Conservation (phyloP, 352 stramenopile species). For the Saprolegnia parasitica region DNA sequence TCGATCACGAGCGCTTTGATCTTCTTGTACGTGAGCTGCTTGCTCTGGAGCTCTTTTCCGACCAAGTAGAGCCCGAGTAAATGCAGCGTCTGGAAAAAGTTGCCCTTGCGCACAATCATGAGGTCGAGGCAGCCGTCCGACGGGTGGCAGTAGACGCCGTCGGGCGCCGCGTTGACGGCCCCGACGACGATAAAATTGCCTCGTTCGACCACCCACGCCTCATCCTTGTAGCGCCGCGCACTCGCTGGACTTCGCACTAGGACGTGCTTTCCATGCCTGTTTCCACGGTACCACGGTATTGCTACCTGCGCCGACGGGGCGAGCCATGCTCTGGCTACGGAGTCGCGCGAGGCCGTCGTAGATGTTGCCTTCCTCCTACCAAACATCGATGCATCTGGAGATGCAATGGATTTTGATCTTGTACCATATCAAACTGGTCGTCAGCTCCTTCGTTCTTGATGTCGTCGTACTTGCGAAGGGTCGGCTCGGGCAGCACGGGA, state of each 20-base stretch:
- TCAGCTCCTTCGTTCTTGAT: conserved; percentile 64
- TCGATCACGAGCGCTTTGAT: conserved; percentile 70
- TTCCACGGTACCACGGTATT: no score
- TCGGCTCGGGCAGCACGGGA: conserved; percentile 54
- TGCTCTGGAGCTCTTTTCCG: conserved; percentile 65
- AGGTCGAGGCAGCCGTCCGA: conserved; percentile 76
- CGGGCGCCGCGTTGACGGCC: conserved; percentile 63
- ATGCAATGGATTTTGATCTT: no score
- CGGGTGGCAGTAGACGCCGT: conserved; percentile 64
- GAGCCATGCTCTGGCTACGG: conserved; percentile 35
- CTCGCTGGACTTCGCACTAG: conserved; percentile 57
- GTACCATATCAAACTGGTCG: conserved; percentile 74
- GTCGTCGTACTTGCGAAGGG: conserved; percentile 63
- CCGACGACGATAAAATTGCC: conserved; percentile 66
- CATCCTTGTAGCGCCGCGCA: conserved; percentile 50
- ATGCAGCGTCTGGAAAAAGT: conserved; percentile 41
- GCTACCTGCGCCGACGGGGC: conserved; percentile 25
- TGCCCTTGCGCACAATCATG: conserved; percentile 58
- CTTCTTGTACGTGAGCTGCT: conserved; percentile 71
- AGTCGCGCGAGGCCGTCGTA: conserved; percentile 46
- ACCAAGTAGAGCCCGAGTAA: conserved; percentile 62
- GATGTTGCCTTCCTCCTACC: conserved; percentile 62
- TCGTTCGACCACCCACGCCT: conserved; percentile 57
- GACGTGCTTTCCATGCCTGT: no score
- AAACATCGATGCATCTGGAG: not conserved